These are phyloP conservation scores for Irpex sp. DNA, from an alignment of 1,284 basidiomycete species.

Conservation along the genomic window DNA sequence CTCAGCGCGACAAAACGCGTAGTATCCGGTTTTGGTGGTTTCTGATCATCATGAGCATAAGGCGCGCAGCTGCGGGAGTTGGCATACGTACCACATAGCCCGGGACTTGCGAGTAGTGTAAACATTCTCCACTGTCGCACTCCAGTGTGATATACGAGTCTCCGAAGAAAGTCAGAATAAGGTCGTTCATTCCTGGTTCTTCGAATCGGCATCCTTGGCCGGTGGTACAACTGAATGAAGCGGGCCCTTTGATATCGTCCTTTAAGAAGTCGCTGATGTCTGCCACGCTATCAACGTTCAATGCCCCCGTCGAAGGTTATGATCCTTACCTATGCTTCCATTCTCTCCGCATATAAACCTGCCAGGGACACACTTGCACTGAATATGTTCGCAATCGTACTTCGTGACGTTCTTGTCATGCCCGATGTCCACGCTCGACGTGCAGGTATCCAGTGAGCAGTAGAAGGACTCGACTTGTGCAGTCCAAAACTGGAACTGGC, in stretches of 20 bases:
- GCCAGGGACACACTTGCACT: constrained; percentile 89
- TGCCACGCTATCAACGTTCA: constrained; percentile 27
- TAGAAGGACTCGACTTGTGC: constrained; percentile 94
- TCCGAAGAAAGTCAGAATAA: constrained; percentile 93
- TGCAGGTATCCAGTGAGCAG: constrained; percentile 76
- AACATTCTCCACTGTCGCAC: constrained; percentile 89
- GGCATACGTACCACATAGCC: constrained; percentile 74
- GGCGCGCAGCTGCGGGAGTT: neutral
- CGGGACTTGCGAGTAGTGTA: constrained; percentile 92
- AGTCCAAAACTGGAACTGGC: constrained; percentile 97
- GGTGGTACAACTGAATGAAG: constrained; percentile 79
- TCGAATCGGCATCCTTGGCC: constrained; percentile 82
- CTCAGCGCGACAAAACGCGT: constrained; percentile 82
- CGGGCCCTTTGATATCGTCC: constrained; percentile 91
- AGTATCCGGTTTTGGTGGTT: constrained; percentile 78
- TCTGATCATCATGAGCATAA: constrained; percentile 34
- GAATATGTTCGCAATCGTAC: constrained; percentile 80
- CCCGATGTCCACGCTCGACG: constrained; percentile 43
- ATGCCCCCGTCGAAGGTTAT: neutral
- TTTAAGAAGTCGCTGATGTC: constrained; percentile 93
- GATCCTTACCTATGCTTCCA: constrained; percentile 82
- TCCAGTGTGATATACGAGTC: constrained; percentile 86
- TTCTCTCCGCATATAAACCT: constrained; percentile 95
- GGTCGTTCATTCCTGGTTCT: constrained; percentile 93
- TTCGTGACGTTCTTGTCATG: constrained; percentile 72